A percentile compares a stretch with the other conserved stretches of the same genome.
phyloP scores from a whole-genome alignment of 2,329 filamentous ascomycete genomes.

The Curvularia hawaiiensis region DNA sequence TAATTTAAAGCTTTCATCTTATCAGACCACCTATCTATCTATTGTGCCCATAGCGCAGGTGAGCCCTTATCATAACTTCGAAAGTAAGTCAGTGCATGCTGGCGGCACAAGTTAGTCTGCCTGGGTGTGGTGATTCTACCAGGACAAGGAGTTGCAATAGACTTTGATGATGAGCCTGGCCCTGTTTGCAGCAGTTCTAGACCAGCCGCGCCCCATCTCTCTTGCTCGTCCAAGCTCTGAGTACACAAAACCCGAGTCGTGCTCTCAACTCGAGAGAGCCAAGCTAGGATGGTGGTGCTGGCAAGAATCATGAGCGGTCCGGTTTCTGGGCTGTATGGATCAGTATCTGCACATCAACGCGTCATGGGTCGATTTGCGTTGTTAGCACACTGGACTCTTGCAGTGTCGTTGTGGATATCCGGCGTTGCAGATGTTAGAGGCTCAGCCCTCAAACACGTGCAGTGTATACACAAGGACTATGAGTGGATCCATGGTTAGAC shows the following conservation, averaged over 20 bases:
- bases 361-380: neutral
- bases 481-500: neutral
- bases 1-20: neutral
- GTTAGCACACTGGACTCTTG: neutral
- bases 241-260: neutral
- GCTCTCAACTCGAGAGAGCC: neutral
- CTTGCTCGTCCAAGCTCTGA: neutral
- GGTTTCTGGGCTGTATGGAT: too few relatives aligned
- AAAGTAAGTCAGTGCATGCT: neutral
- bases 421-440: neutral
- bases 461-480: neutral
- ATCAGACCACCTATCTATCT: neutral
- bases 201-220: neutral
- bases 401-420: neutral
- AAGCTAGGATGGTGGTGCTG: neutral
- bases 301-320: neutral
- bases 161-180: neutral
- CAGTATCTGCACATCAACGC: too few relatives aligned
- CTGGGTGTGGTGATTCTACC: neutral
- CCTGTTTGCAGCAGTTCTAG: neutral
- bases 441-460: neutral
- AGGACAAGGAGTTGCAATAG: neutral
- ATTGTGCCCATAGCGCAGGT: neutral
- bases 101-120: neutral
- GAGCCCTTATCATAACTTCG: neutral